These are phyloP conservation scores for Bidens hawaiensis DNA, from an alignment of 140 eudicot species.

Conservation along the genomic window DNA sequence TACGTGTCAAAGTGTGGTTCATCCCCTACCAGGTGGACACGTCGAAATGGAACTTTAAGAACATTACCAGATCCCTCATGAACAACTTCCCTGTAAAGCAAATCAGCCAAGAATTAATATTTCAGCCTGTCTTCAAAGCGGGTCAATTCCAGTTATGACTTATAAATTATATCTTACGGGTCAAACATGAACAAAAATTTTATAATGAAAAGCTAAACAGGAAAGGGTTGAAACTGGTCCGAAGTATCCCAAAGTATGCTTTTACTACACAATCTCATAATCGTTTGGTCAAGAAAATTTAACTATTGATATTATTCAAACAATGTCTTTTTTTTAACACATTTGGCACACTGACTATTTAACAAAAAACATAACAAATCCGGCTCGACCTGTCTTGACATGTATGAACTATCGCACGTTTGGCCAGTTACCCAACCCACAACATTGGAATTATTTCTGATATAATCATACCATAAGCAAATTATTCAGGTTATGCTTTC, in stretches of 20 bases:
- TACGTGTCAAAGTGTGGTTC: constrained; percentile 94
- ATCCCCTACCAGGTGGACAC: constrained; percentile 86
- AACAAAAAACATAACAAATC: background rate
- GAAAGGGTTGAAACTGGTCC: background rate
- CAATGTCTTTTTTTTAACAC: background rate
- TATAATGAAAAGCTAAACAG: no score
- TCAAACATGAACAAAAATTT: background rate
- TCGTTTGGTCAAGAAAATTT: background rate
- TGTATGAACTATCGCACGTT: background rate
- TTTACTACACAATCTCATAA: background rate
- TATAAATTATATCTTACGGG: background rate
- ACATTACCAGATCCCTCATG: constrained; percentile 84
- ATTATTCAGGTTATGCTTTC: background rate
- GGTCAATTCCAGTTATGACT: background rate
- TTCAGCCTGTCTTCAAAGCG: background rate
- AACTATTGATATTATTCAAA: background rate
- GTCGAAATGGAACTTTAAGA: constrained; percentile 91
- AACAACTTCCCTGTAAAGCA: constrained; percentile 61
- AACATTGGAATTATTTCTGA: background rate
- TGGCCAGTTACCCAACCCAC: background rate
- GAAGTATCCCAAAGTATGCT: background rate
- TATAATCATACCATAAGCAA: background rate
- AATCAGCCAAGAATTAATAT: background rate
- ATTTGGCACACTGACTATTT: background rate
- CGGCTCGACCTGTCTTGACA: background rate